A percentile compares a stretch with the other conserved stretches of the same genome.
These are phyloP conservation scores for Teunomyces tritomae DNA, from an alignment of 805 yeast species.

Conservation along the genomic window DNA sequence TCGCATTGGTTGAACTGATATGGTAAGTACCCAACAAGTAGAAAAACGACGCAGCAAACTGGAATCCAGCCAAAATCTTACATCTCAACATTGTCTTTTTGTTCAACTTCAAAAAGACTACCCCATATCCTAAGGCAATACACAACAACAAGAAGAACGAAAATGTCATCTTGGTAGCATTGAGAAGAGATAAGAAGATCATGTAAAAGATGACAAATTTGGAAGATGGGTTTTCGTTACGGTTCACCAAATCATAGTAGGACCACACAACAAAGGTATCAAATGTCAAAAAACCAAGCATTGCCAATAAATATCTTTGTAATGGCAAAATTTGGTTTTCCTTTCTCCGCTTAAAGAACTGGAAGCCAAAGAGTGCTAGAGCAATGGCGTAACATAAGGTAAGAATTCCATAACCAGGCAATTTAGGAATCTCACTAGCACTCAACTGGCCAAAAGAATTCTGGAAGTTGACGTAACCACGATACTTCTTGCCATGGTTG, in stretches of 20 bases:
- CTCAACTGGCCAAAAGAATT: conserved; percentile 89
- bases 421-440: conserved; percentile 87
- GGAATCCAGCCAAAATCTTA: conserved; percentile 40
- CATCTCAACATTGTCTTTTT: conserved; percentile 65
- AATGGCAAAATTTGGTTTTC: conserved; percentile 79
- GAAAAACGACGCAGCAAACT: conserved; percentile 34
- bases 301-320: conserved; percentile 86
- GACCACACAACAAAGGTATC: conserved; percentile 92
- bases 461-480: conserved; percentile 75
- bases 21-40: conserved; percentile 35
- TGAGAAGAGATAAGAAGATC: conserved; percentile 73
- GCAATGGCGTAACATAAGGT: conserved; percentile 82
- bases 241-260: conserved; percentile 79
- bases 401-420: conserved; percentile 83
- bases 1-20: conserved; percentile 32
- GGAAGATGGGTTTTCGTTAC: conserved; percentile 43
- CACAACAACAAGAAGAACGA: conserved; percentile 83
- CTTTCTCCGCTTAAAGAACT: conserved; percentile 74
- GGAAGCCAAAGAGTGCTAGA: conserved; percentile 79
- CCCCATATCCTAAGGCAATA: conserved; percentile 91
- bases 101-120: conserved; percentile 83
- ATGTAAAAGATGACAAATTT: conserved; percentile 69
- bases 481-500: conserved; percentile 43
- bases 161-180: conserved; percentile 75
- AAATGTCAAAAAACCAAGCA: conserved; percentile 74